Evolutionary conservation across 768 basidiomycete genomes (phyloP).

Genomic region (Kwoniella heveanensis): DNA sequence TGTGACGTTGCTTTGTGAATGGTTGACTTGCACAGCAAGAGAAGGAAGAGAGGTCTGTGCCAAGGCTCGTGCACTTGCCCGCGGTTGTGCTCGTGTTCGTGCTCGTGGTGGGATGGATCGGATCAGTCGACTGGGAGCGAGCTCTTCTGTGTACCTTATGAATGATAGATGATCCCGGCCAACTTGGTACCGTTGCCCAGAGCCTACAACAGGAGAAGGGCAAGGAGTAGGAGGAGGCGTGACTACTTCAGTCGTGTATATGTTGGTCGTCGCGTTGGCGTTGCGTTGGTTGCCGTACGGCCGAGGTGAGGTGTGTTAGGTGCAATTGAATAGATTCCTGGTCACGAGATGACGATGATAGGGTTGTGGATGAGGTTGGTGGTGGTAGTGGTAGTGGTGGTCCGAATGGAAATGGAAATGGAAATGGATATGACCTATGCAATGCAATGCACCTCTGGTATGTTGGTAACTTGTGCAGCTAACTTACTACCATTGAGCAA

Average conservation of each 20-base stretch:
- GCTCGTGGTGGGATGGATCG: no score
- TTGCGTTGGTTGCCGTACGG: neutral
- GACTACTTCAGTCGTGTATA: neutral
- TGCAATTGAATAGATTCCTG: neutral
- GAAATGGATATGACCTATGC: neutral
- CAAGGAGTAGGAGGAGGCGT: no score
- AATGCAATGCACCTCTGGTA: no score
- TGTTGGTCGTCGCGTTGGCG: neutral
- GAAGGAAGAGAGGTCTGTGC: no score
- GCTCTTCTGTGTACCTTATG: neutral
- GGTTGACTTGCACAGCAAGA: neutral
- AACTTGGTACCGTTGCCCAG: neutral
- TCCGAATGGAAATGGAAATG: neutral
- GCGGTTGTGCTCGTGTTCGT: no score
- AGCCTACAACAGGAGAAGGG: neutral
- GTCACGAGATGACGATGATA: neutral
- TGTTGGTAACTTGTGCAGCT: no score
- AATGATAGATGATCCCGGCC: neutral
- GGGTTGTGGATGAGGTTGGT: neutral
- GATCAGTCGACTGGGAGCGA: neutral
- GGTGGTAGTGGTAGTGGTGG: neutral
- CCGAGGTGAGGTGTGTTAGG: neutral
- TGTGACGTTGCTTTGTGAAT: neutral
- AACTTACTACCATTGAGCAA: no score
- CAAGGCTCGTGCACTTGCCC: no score